A percentile compares a stretch with the other conserved stretches of the same genome.
These are phyloP conservation scores for Fistulifera pelliculosa DNA, from an alignment of 108 stramenopile genomes.

Conservation along the genomic window DNA sequence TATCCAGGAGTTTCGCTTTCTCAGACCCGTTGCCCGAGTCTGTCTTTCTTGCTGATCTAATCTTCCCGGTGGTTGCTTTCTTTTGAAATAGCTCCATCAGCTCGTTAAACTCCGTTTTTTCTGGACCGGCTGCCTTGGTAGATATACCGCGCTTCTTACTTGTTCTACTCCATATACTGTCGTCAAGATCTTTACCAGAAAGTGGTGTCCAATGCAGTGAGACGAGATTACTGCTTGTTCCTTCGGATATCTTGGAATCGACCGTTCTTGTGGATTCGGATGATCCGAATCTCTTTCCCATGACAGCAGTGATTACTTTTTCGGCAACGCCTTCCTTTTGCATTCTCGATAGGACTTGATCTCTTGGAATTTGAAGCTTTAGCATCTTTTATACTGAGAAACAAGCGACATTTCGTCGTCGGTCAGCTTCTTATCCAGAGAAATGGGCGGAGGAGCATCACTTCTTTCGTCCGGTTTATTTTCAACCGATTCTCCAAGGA, in stretches of 20 bases:
- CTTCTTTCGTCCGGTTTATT: neutral
- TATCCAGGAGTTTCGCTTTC: conserved; percentile 70
- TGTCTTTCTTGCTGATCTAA: conserved; percentile 16
- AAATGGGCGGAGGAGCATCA: no score
- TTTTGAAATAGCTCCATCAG: conserved; percentile 79
- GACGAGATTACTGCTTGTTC: conserved; percentile 33
- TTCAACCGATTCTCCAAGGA: conserved; percentile 1
- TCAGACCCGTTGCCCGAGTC: conserved; percentile 27
- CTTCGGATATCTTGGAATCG: conserved; percentile 8
- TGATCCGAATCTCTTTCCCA: conserved; percentile 34
- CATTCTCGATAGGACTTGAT: conserved; percentile 65
- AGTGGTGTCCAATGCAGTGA: conserved; percentile 76
- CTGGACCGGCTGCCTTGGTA: neutral
- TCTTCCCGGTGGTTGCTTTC: conserved; percentile 21
- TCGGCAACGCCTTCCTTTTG: conserved; percentile 54
- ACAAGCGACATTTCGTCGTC: conserved; percentile 52
- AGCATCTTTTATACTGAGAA: conserved; percentile 56
- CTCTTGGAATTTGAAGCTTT: conserved; percentile 60
- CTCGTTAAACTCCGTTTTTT: conserved; percentile 53
- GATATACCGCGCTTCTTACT: conserved; percentile 28
- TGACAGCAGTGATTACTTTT: conserved; percentile 58
- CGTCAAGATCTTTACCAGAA: conserved; percentile 45
- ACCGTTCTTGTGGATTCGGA: neutral
- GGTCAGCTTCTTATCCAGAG: no score
- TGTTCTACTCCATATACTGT: conserved; percentile 44